Percentiles rank a stretch among this genome's conserved stretches.
Evolutionary conservation across 495 filamentous ascomycete genomes (phyloP).

Genomic region (Chaetomium tenue): DNA sequence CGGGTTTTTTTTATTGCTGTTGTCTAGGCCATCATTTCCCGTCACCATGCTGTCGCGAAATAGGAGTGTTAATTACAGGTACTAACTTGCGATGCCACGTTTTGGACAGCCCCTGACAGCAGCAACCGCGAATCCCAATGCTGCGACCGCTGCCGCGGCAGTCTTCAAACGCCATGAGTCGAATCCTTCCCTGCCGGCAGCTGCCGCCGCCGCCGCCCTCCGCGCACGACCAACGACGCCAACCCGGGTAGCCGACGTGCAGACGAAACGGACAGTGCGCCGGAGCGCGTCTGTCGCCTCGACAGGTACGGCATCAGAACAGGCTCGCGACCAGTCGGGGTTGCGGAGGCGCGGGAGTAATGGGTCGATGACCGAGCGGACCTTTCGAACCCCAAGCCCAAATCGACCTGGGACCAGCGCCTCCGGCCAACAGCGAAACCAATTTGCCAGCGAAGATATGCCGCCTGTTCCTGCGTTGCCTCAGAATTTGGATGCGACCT

Average conservation of each 20-base stretch:
- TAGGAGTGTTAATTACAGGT: neutral
- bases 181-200: constrained; percentile 66
- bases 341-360: constrained; percentile 66
- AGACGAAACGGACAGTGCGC: constrained; percentile 80
- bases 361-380: constrained; percentile 80
- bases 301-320: constrained; percentile 49
- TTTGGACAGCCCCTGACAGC: constrained; percentile 55
- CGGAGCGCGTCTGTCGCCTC: constrained; percentile 70
- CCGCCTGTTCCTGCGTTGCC: constrained; percentile 79
- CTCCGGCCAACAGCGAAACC: constrained; percentile 34
- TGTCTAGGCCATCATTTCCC: constrained; percentile 2
- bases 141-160: constrained; percentile 71
- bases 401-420: constrained; percentile 50
- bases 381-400: constrained; percentile 70
- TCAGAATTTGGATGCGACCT: constrained; percentile 37
- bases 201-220: constrained; percentile 81
- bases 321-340: constrained; percentile 42
- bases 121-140: constrained; percentile 63
- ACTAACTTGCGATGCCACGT: constrained; percentile 22
- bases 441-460: constrained; percentile 39
- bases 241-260: constrained; percentile 71
- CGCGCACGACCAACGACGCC: constrained; percentile 73
- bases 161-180: constrained; percentile 72
- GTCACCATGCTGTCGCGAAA: constrained; percentile 2
- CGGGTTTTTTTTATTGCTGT: neutral